Conservation (phyloP, 352 stramenopile genomes). For the Pythium myriotylum region DNA sequence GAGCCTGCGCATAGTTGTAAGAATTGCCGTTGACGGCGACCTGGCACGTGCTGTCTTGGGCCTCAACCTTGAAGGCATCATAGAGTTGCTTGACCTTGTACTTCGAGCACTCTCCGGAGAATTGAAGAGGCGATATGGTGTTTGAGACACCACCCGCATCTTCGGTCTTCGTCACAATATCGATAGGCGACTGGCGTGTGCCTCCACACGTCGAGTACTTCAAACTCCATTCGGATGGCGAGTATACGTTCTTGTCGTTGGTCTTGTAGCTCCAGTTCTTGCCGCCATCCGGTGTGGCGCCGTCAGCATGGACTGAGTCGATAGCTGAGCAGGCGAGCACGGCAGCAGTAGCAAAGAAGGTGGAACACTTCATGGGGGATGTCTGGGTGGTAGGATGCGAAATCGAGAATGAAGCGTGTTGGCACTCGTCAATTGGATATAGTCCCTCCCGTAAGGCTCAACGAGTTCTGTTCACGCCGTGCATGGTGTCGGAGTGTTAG, state of each 20-base stretch:
- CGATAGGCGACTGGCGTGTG: constrained; percentile 38
- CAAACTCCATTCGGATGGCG: too few species aligned
- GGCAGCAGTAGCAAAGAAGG: too few species aligned
- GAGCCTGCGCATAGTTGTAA: constrained; percentile 35
- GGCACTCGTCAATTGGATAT: too few species aligned
- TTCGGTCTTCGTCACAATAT: constrained; percentile 10
- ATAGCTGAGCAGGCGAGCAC: too few species aligned
- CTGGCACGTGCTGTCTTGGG: constrained; percentile 16
- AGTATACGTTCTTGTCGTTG: constrained; percentile 25
- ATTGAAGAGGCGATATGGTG: constrained; percentile 8
- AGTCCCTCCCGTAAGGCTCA: too few species aligned
- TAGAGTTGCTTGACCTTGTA: constrained; percentile 24
- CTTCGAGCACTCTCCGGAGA: constrained; percentile 23
- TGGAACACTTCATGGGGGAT: too few species aligned
- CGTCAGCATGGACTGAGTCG: too few species aligned
- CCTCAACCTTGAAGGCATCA: constrained; percentile 26
- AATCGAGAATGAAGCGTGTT: too few species aligned
- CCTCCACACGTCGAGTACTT: constrained; percentile 25
- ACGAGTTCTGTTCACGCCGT: too few species aligned
- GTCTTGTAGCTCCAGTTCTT: constrained; percentile 27
- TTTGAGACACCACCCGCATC: not conserved
- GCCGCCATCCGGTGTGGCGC: too few species aligned
- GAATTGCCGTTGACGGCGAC: constrained; percentile 16
- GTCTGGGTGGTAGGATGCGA: too few species aligned
- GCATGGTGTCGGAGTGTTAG: too few species aligned